Conservation (phyloP, 225 moss, liverwort and hornwort genomes). For the Sphagnum tenellum region DNA sequence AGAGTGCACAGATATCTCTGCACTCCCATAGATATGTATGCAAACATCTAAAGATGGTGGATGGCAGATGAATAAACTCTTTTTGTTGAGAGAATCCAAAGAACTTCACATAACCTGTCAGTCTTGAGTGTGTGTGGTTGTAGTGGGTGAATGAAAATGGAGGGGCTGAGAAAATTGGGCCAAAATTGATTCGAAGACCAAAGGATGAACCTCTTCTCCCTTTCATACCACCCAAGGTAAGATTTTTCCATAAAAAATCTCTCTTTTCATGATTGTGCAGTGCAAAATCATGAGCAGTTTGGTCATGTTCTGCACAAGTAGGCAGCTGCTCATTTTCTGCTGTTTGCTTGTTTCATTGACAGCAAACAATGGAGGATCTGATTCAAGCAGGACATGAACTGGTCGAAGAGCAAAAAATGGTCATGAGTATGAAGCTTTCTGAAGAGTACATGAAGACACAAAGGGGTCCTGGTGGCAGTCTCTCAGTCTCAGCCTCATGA, state of each 20-base stretch:
- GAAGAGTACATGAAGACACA: slow-evolving; percentile 90
- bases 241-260: neutral
- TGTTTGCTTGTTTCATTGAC: slow-evolving; percentile 4
- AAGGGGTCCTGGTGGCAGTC: slow-evolving; percentile 54
- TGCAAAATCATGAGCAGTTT: no score
- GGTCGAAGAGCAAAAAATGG: slow-evolving; percentile 64
- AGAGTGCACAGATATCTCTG: no score
- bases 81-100: no score
- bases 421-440: slow-evolving; percentile 78
- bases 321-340: no score
- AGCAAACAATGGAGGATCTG: slow-evolving; percentile 75
- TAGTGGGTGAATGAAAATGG: slow-evolving; percentile 78
- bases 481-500: slow-evolving; percentile 27
- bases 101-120: no score
- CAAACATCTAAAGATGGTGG: no score
- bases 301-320: no score
- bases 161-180: slow-evolving; percentile 62
- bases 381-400: slow-evolving; percentile 67
- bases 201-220: slow-evolving; percentile 61
- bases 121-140: neutral
- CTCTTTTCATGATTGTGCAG: no score
- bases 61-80: no score
- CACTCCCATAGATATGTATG: no score
- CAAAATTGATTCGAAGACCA: slow-evolving; percentile 50
- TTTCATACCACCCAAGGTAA: slow-evolving; percentile 72